Conservation (phyloP, 768 basidiomycete species). For the Leccinum fibrillosum region DNA sequence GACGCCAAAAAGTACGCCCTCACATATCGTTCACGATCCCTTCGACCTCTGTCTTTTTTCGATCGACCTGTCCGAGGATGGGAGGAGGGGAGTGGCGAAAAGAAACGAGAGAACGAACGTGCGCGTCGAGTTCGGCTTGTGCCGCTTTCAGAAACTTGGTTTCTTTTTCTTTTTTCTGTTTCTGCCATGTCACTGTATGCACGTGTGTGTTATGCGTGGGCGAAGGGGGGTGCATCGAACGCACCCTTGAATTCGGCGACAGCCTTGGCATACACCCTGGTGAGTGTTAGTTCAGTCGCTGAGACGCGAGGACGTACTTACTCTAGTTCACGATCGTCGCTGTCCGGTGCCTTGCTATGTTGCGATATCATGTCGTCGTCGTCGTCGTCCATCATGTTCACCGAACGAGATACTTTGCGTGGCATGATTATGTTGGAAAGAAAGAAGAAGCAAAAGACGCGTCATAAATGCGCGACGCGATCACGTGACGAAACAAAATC, state of each 20-base stretch:
- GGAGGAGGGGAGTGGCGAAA: background rate
- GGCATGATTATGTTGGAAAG: constrained; percentile 10
- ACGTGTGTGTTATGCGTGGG: background rate
- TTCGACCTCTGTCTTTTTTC: constrained; percentile 18
- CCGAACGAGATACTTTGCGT: constrained; percentile 1
- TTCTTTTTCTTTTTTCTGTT: constrained; percentile 27
- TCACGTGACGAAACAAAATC: constrained; percentile 30
- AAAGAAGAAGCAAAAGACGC: background rate
- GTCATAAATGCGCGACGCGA: background rate
- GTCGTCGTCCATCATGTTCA: constrained; percentile 14
- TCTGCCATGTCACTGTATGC: constrained; percentile 30
- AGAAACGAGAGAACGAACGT: constrained; percentile 8
- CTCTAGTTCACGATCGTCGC: constrained; percentile 29
- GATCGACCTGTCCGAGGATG: constrained; percentile 15
- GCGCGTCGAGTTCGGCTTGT: constrained; percentile 25
- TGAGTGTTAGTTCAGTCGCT: background rate
- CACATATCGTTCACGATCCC: constrained; percentile 24
- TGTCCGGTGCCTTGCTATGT: constrained; percentile 16
- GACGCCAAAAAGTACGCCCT: constrained; percentile 12
- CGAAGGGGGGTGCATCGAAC: background rate
- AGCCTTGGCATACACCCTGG: constrained; percentile 28
- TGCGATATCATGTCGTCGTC: constrained; percentile 17
- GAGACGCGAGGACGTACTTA: constrained; percentile 1
- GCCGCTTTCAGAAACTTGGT: constrained; percentile 19
- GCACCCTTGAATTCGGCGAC: constrained; percentile 32